Percentiles rank a stretch among this genome's conserved stretches.
These are phyloP conservation scores for Mycena albidolilacea DNA, from an alignment of 768 basidiomycete genomes.

Conservation along the genomic window DNA sequence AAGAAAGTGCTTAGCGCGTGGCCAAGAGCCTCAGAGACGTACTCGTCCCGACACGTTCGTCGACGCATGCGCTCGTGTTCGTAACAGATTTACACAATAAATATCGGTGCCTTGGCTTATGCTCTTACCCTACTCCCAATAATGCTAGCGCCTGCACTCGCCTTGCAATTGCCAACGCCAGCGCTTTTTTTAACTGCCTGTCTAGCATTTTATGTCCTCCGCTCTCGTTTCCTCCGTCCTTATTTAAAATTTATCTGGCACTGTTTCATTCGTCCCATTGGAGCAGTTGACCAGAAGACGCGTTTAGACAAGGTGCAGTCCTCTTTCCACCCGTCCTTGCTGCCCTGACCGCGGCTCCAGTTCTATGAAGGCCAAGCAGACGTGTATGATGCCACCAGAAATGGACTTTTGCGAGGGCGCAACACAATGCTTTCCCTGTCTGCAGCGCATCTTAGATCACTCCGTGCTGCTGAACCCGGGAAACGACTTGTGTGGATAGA, in stretches of 20 bases:
- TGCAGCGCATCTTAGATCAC: slow-evolving; percentile 32
- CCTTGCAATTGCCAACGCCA: slow-evolving; percentile 14
- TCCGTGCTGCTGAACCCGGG: slow-evolving; percentile 25
- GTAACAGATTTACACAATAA: slow-evolving; percentile 13
- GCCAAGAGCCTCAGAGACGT: slow-evolving; percentile 14
- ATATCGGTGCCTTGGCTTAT: slow-evolving; percentile 7
- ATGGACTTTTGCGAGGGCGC: slow-evolving; percentile 73
- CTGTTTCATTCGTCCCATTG: slow-evolving; percentile 63
- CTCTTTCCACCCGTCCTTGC: slow-evolving; percentile 20
- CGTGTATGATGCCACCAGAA: slow-evolving; percentile 80
- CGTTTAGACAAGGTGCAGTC: slow-evolving; percentile 59
- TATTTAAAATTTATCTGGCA: slow-evolving; percentile 66
- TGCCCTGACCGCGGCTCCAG: slow-evolving; percentile 41
- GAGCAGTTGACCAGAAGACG: slow-evolving; percentile 56
- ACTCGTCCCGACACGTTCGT: slow-evolving; percentile 28
- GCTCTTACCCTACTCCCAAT: not conserved
- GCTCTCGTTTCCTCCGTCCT: slow-evolving; percentile 50
- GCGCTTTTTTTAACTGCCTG: slow-evolving; percentile 23
- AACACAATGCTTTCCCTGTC: slow-evolving; percentile 68
- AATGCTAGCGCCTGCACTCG: slow-evolving; percentile 11
- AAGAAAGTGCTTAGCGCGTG: slow-evolving; percentile 1
- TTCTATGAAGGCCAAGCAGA: slow-evolving; percentile 81
- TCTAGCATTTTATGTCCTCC: slow-evolving; percentile 35
- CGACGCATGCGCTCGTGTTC: slow-evolving; percentile 22
- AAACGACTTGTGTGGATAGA: slow-evolving; percentile 82